Evolutionary conservation across 257 asterid genomes (phyloP).

Genomic region (Fraxinus americana): DNA sequence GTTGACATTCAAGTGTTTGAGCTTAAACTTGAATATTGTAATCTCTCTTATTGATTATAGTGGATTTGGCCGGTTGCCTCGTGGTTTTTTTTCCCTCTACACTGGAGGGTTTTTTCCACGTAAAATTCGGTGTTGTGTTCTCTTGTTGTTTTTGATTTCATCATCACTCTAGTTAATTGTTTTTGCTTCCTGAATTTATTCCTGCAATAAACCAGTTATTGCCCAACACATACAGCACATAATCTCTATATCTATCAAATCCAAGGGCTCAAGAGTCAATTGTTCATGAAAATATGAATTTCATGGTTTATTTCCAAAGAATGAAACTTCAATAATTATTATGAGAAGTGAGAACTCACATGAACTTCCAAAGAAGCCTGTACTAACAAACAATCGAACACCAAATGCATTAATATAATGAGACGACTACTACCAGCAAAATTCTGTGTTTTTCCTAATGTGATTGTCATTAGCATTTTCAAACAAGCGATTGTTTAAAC

Average conservation of each 20-base stretch:
- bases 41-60: too few species aligned
- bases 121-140: too few species aligned
- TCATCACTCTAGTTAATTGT: too few species aligned
- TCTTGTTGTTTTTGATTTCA: too few species aligned
- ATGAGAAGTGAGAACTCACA: neutral
- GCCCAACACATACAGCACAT: neutral
- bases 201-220: too few species aligned
- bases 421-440: neutral
- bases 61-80: too few species aligned
- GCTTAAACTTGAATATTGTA: too few species aligned
- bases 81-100: too few species aligned
- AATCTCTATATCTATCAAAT: neutral
- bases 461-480: neutral
- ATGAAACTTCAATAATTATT: neutral
- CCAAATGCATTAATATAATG: neutral
- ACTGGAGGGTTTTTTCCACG: too few species aligned
- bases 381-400: neutral
- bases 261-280: conserved; percentile 11
- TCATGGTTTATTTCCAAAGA: neutral
- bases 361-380: neutral
- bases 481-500: neutral
- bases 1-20: too few species aligned
- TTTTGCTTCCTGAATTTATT: too few species aligned
- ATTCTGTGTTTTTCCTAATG: neutral
- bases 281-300: neutral